Percentiles rank a stretch among this genome's conserved stretches.
phyloP scores from a whole-genome alignment of 1,284 basidiomycete species.

The Ustilago xerochloae region DNA sequence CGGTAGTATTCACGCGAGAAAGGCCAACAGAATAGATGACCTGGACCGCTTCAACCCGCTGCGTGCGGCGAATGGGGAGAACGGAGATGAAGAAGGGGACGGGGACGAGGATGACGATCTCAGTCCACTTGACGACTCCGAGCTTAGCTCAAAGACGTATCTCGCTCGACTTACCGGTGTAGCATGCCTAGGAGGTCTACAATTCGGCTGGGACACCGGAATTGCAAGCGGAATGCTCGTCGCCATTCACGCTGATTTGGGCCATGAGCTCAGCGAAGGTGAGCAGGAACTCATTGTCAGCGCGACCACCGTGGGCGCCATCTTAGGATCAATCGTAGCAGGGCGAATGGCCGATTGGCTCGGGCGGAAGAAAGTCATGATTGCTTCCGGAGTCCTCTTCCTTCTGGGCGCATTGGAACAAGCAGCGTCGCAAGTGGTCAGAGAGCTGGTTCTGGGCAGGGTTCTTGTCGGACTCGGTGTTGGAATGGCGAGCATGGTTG shows the following conservation, averaged over 20 bases:
- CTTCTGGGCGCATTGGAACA: constrained; percentile 60
- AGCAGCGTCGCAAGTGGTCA: constrained; percentile 54
- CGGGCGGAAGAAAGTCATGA: constrained; percentile 57
- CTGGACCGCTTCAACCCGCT: constrained; percentile 30
- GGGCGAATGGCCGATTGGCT: constrained; percentile 52
- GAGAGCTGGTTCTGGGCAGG: constrained; percentile 59
- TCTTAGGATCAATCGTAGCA: constrained; percentile 52
- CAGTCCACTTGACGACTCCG: constrained; percentile 29
- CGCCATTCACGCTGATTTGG: constrained; percentile 53
- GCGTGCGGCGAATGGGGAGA: constrained; percentile 1
- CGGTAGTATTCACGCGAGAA: not conserved
- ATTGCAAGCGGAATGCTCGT: constrained; percentile 59
- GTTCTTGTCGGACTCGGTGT: constrained; percentile 58
- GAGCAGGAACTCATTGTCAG: constrained; percentile 63
- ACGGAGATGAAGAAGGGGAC: constrained; percentile 8
- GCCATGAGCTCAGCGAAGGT: constrained; percentile 52
- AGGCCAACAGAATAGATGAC: constrained; percentile 5
- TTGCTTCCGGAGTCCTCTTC: constrained; percentile 53
- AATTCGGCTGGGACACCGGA: constrained; percentile 59
- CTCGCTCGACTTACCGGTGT: constrained; percentile 47
- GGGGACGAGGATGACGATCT: constrained; percentile 11
- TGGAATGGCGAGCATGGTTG: constrained; percentile 56
- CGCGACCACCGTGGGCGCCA: constrained; percentile 60
- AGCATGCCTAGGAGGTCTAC: constrained; percentile 49
- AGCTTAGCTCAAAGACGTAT: constrained; percentile 32